Evolutionary conservation across 2,329 filamentous ascomycete genomes (phyloP).

Genomic region (Parasarocladium wereldwijsianum): DNA sequence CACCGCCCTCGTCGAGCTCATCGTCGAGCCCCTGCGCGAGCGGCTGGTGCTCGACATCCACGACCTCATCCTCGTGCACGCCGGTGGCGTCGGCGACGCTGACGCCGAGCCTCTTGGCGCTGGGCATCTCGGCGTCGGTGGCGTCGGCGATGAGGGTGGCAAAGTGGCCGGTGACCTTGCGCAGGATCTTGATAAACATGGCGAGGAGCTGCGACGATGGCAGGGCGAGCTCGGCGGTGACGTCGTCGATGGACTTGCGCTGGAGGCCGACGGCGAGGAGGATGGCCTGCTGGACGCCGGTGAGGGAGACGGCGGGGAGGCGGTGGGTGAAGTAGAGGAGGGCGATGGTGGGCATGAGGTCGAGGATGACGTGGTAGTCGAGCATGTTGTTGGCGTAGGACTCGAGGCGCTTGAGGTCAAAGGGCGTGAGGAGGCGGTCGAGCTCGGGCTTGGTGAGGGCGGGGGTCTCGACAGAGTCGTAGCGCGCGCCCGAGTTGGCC

Average conservation of each 20-base stretch:
- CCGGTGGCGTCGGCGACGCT: slow-evolving; percentile 43
- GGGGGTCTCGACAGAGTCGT: slow-evolving; percentile 43
- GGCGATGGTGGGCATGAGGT: slow-evolving; percentile 74
- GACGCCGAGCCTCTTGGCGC: slow-evolving; percentile 38
- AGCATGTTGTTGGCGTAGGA: slow-evolving; percentile 95
- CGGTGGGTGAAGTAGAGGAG: slow-evolving; percentile 73
- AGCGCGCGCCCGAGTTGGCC: slow-evolving; percentile 55
- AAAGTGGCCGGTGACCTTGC: slow-evolving; percentile 75
- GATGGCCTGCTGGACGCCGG: slow-evolving; percentile 72
- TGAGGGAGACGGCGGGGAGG: slow-evolving; percentile 54
- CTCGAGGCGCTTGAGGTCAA: slow-evolving; percentile 87
- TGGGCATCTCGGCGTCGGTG: slow-evolving; percentile 46
- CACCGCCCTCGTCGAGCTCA: slow-evolving; percentile 71
- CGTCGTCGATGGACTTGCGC: slow-evolving; percentile 67
- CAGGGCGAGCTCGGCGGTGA: slow-evolving; percentile 66
- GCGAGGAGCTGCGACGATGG: slow-evolving; percentile 70
- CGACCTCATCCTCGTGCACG: slow-evolving; percentile 54
- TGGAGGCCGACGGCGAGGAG: slow-evolving; percentile 85
- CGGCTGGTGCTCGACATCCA: slow-evolving; percentile 53
- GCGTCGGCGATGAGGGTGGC: slow-evolving; percentile 59
- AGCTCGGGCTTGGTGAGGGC: slow-evolving; percentile 61
- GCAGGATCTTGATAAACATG: slow-evolving; percentile 93
- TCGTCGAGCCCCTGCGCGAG: slow-evolving; percentile 60
- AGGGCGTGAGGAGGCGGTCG: slow-evolving; percentile 68
- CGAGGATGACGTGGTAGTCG: slow-evolving; percentile 93